phyloP scores from a whole-genome alignment of 352 stramenopile species.

The Phytopythium montanum region DNA sequence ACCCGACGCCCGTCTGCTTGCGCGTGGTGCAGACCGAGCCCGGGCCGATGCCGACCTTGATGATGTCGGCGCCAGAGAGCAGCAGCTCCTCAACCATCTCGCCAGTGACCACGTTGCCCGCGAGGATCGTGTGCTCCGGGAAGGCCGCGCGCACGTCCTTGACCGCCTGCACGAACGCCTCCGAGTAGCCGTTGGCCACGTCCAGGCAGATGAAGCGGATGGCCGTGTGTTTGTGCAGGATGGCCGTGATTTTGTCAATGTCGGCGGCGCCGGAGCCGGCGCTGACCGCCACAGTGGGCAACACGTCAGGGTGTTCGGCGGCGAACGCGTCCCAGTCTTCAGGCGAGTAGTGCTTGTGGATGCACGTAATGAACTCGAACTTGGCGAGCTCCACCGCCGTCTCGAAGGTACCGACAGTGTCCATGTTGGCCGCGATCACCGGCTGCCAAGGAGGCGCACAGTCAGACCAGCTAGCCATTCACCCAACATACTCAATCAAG shows the following conservation, averaged over 20 bases:
- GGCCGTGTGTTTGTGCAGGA: constrained; percentile 55
- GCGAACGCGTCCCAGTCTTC: constrained; percentile 68
- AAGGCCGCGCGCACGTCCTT: constrained; percentile 49
- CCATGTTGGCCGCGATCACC: constrained; percentile 91
- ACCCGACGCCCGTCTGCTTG: constrained; percentile 91
- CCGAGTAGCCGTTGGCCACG: constrained; percentile 88
- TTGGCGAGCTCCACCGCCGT: constrained; percentile 78
- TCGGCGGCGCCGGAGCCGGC: constrained; percentile 70
- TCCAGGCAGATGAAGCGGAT: constrained; percentile 89
- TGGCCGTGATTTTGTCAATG: constrained; percentile 57
- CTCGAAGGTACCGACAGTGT: constrained; percentile 91
- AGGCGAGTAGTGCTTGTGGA: constrained; percentile 90
- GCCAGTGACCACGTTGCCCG: constrained; percentile 90
- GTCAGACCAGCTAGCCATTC: constrained; percentile 1
- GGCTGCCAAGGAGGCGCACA: constrained; percentile 27
- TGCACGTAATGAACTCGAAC: constrained; percentile 84
- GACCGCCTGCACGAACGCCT: constrained; percentile 84
- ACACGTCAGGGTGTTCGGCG: constrained; percentile 36
- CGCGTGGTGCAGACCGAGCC: constrained; percentile 91
- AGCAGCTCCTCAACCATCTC: constrained; percentile 93
- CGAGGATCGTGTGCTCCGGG: constrained; percentile 87
- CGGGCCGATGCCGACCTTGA: constrained; percentile 93
- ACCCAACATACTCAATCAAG: neutral
- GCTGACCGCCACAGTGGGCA: constrained; percentile 77
- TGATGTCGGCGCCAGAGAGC: constrained; percentile 89